These are phyloP conservation scores for Salix arbutifolia DNA, from an alignment of 345 rosid species.

Conservation along the genomic window DNA sequence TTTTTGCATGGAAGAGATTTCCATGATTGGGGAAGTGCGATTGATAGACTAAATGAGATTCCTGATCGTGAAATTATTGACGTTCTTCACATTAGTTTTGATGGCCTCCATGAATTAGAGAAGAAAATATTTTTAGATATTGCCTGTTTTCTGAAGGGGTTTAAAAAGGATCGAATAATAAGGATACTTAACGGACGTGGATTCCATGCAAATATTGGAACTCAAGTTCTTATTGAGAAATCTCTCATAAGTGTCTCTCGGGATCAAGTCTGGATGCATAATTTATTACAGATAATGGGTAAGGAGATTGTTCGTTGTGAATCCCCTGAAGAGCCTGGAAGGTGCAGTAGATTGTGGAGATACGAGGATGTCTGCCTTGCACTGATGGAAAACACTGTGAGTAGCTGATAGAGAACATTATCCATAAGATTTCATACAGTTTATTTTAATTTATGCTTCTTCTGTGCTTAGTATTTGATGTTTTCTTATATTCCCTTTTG, in stretches of 20 bases:
- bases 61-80: neutral
- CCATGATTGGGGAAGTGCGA: neutral
- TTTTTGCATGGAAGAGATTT: neutral
- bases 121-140: slow-evolving; percentile 10
- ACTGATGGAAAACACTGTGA: too few species aligned
- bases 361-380: too few species aligned
- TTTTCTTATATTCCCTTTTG: too few species aligned
- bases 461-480: too few species aligned
- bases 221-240: neutral
- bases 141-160: slow-evolving; percentile 3
- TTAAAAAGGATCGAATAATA: neutral
- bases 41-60: neutral
- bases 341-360: too few species aligned
- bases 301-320: slow-evolving; percentile 4
- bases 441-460: too few species aligned
- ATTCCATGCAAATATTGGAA: neutral
- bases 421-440: too few species aligned
- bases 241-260: neutral
- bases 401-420: neutral
- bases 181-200: neutral
- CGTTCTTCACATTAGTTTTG: slow-evolving; percentile 4
- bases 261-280: neutral
- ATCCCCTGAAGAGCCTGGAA: slow-evolving; percentile 4
- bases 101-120: neutral
- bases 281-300: slow-evolving; percentile 4